phyloP scores from a whole-genome alignment of 2,329 filamentous ascomycete species.

The Xylariaceae sp. region DNA sequence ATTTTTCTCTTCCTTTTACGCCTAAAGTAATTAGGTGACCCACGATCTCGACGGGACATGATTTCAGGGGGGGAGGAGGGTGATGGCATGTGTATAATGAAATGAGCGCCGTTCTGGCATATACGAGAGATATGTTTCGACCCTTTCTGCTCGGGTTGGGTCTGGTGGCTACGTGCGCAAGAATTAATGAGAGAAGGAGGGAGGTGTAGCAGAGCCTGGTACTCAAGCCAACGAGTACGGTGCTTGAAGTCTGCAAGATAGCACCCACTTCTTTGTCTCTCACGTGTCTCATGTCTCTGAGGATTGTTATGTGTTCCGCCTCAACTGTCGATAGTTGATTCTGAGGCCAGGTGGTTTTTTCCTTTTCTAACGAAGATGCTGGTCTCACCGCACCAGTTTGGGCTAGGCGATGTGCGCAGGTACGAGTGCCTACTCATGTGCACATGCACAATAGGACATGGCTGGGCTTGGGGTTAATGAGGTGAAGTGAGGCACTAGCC shows the following conservation, averaged over 20 bases:
- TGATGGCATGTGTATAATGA: conserved; percentile 26
- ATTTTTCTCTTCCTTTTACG: conserved; percentile 16
- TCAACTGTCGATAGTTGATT: conserved; percentile 2
- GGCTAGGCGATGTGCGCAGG: conserved; percentile 9
- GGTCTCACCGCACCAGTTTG: conserved; percentile 5
- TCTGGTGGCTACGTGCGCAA: conserved; percentile 13
- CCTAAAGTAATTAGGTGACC: conserved; percentile 16
- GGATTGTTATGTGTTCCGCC: conserved; percentile 6
- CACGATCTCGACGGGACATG: conserved; percentile 30
- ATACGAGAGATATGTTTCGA: conserved; percentile 4
- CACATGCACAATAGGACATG: neutral
- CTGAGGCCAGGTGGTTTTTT: neutral
- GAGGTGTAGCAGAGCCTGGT: conserved; percentile 18
- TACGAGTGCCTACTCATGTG: neutral
- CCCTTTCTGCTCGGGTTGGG: conserved; percentile 9
- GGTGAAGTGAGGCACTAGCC: neutral
- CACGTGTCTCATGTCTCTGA: conserved; percentile 17
- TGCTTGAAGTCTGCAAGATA: conserved; percentile 27
- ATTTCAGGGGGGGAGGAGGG: conserved; percentile 24
- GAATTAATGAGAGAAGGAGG: neutral
- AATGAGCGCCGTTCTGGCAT: conserved; percentile 14
- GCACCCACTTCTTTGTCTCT: conserved; percentile 23
- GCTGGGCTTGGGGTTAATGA: neutral
- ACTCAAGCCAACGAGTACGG: conserved; percentile 19
- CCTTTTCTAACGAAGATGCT: neutral